Evolutionary conservation across 805 yeast genomes (phyloP).

Genomic region (Allodekkera sacchari): DNA sequence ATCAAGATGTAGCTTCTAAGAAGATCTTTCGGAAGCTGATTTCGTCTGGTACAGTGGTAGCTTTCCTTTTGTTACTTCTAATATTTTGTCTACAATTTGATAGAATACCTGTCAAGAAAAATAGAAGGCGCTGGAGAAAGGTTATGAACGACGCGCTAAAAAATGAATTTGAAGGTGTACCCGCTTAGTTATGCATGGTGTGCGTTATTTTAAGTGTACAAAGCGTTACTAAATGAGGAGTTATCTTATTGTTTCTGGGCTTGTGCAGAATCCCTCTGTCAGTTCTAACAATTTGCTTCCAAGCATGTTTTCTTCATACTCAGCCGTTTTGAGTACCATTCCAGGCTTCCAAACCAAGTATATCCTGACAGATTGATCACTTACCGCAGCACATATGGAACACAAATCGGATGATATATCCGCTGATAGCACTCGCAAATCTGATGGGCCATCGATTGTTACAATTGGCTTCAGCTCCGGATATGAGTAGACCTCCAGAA

Average conservation of each 20-base stretch:
- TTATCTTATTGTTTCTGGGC: conserved; percentile 20
- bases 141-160: conserved; percentile 46
- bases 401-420: conserved; percentile 55
- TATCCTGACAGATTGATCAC: conserved; percentile 70
- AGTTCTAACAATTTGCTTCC: conserved; percentile 54
- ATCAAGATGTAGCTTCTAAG: conserved; percentile 44
- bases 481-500: conserved; percentile 57
- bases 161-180: conserved; percentile 79
- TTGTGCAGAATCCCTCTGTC: conserved; percentile 41
- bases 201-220: neutral
- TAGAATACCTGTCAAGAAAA: conserved; percentile 60
- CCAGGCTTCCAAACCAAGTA: conserved; percentile 61
- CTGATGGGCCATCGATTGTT: conserved; percentile 41
- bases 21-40: conserved; percentile 55
- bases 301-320: conserved; percentile 32
- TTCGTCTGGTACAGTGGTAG: conserved; percentile 57
- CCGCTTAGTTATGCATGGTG: conserved; percentile 37
- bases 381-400: conserved; percentile 64
- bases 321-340: conserved; percentile 25
- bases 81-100: conserved; percentile 50
- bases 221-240: neutral
- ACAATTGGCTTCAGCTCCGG: conserved; percentile 48
- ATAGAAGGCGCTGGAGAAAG: conserved; percentile 57
- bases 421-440: conserved; percentile 58
- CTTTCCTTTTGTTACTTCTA: conserved; percentile 41